phyloP scores from a whole-genome alignment of 495 filamentous ascomycete genomes.

The Rhypophila decipiens region DNA sequence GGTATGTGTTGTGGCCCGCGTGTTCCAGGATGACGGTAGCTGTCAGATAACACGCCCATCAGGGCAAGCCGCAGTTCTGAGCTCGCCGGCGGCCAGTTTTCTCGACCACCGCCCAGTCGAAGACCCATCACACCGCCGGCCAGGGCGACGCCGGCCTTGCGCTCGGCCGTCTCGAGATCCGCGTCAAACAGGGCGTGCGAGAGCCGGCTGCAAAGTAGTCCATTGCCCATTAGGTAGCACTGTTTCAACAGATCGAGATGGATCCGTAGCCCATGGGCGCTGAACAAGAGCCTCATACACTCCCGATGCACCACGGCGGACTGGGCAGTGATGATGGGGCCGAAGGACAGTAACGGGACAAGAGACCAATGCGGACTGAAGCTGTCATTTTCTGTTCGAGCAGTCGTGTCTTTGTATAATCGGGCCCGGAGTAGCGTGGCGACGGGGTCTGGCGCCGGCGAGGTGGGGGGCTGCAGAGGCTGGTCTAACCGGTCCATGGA shows the following conservation, averaged over 20 bases:
- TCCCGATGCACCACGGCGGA: slow-evolving; percentile 68
- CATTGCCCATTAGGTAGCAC: slow-evolving; percentile 80
- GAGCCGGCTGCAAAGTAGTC: slow-evolving; percentile 71
- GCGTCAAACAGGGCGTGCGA: slow-evolving; percentile 81
- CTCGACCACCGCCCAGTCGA: slow-evolving; percentile 62
- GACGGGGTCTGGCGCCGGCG: slow-evolving; percentile 21
- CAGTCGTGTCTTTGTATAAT: slow-evolving; percentile 17
- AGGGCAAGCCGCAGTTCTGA: slow-evolving; percentile 84
- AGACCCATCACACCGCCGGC: slow-evolving; percentile 72
- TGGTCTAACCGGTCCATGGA: slow-evolving; percentile 44
- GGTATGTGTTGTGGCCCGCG: too few relatives aligned
- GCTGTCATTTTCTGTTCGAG: not conserved
- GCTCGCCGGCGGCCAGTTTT: slow-evolving; percentile 87
- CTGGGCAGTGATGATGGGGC: slow-evolving; percentile 66
- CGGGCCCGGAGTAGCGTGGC: slow-evolving; percentile 21
- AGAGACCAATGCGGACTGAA: slow-evolving; percentile 69
- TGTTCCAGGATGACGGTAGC: too few relatives aligned
- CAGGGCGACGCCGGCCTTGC: slow-evolving; percentile 58
- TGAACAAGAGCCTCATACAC: slow-evolving; percentile 75
- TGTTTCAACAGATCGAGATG: slow-evolving; percentile 71
- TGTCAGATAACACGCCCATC: slow-evolving; percentile 79
- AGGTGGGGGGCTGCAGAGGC: slow-evolving; percentile 24
- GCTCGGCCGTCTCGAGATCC: slow-evolving; percentile 73
- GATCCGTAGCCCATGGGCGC: slow-evolving; percentile 60
- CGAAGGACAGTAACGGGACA: slow-evolving; percentile 67